These are phyloP conservation scores for Cyanidium caldarium DNA, from an alignment of 23 red algal genomes.

Conservation along the genomic window DNA sequence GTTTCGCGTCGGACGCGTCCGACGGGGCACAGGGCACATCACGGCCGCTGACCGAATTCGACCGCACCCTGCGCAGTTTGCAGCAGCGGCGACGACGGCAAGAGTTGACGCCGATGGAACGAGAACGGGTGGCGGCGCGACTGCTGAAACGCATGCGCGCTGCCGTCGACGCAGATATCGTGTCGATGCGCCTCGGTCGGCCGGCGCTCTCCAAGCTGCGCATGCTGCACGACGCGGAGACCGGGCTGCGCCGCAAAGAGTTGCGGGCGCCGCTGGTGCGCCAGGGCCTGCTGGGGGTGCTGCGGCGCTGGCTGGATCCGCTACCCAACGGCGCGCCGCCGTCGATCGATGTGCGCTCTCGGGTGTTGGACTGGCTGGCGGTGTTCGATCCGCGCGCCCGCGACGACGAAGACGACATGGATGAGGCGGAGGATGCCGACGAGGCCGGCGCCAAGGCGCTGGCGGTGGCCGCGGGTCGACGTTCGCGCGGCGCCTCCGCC, in stretches of 20 bases:
- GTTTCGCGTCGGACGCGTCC: neutral
- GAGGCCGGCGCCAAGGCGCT: neutral
- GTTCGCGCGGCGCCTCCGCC: neutral
- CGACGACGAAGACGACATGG: neutral
- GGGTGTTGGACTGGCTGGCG: conserved; percentile 1
- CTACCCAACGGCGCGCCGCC: conserved; percentile 13
- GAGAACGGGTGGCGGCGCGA: neutral
- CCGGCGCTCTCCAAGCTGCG: conserved; percentile 11
- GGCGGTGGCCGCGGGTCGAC: no score
- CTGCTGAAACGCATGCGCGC: conserved; percentile 5
- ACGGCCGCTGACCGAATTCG: neutral
- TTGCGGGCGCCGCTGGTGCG: conserved; percentile 4
- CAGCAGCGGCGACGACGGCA: neutral
- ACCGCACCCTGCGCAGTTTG: neutral
- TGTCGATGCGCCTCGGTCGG: neutral
- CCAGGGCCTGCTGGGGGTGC: conserved; percentile 5
- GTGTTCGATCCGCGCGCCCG: neutral
- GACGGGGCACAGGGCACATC: neutral
- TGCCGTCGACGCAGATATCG: conserved; percentile 12
- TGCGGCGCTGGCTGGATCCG: conserved; percentile 22
- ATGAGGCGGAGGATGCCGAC: neutral
- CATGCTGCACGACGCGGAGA: conserved; percentile 9
- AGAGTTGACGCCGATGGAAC: neutral
- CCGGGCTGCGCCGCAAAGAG: conserved; percentile 10
- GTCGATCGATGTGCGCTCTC: conserved; percentile 6